A percentile compares a stretch with the other conserved stretches of the same genome.
Evolutionary conservation across 108 stramenopile species (phyloP).

Genomic region (Mayamaea pseudoterrestris): DNA sequence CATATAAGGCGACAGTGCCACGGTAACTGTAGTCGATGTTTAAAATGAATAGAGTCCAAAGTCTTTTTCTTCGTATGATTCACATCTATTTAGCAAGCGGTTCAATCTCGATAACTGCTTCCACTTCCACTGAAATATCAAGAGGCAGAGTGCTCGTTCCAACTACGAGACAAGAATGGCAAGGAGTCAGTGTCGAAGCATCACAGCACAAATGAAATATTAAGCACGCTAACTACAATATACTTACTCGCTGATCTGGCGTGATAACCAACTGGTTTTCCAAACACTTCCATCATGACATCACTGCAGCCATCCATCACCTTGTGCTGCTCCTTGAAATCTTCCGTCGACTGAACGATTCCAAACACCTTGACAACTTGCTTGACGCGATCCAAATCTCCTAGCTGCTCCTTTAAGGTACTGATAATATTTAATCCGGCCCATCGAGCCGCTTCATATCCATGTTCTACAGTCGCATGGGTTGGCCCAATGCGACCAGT

Average conservation of each 20-base stretch:
- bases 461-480: conserved; percentile 47
- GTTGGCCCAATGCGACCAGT: conserved; percentile 60
- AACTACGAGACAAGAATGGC: too few species aligned
- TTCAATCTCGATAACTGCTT: conserved; percentile 49
- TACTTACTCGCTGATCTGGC: conserved; percentile 75
- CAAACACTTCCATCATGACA: conserved; percentile 74
- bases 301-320: conserved; percentile 83
- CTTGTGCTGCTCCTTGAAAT: conserved; percentile 73
- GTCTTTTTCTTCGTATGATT: too few species aligned
- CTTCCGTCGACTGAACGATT: conserved; percentile 71
- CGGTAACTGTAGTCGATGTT: too few species aligned
- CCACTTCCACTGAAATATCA: conserved; percentile 72
- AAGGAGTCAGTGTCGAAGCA: too few species aligned
- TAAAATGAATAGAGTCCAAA: too few species aligned
- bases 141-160: conserved; percentile 71
- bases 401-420: conserved; percentile 67
- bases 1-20: too few species aligned
- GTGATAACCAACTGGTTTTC: conserved; percentile 68
- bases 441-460: conserved; percentile 74
- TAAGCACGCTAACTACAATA: too few species aligned
- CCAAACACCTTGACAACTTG: conserved; percentile 82
- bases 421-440: conserved; percentile 77
- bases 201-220: too few species aligned
- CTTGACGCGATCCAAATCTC: conserved; percentile 74
- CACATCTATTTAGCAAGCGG: conserved; percentile 1